Evolutionary conservation across 2,329 filamentous ascomycete genomes (phyloP), one percentile per base, ranked within the genome.

Genomic region (Boeremia exigua): DNA sequence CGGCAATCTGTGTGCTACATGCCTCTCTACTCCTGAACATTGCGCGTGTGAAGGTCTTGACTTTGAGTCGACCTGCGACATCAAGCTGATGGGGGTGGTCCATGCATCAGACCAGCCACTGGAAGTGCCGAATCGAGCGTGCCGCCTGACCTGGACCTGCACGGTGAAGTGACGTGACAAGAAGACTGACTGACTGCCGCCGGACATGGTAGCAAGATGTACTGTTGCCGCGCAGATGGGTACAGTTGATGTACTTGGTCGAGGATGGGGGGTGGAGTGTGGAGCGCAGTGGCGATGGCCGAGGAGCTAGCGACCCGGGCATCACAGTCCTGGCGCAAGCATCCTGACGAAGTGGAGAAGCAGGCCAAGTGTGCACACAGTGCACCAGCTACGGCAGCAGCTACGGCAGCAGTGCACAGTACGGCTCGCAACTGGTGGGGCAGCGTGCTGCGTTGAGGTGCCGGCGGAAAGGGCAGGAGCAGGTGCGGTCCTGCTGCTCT

Each of bases 1-100:
- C 17, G 29, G 23, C 25, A 30, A 48, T 54, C 4, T 48, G 15
- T 30, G 34, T 55, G 52, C 46, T 30, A 55, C 40, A 12, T 1
- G 1, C 34, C 39, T 39, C 52, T 36, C 38, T 15, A 29, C 19
- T 50, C 36, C 37, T 57, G 40, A 15, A 36, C 45, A 32, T 15
- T 49, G 30, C 44, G 45, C 33, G 48, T 56, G 40, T 50, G 28
- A 37, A 47, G 40, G 46, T 10, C 33, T 23, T n/a, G 34, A n/a
- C n/a, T 40, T 32, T 32, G 19, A 32, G 17, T 40, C n/a, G 14
- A 9, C 40, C 55, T 63, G 60, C 48, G 59, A 62, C 60, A 43
- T 53, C 42, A 45, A 39, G 56, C 48, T 54, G 58, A 49, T 44
- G 49, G 53, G n/a, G 42, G 53, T 50, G 53, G 40, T 32, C 53